Base-by-base conservation (phyloP, 176 grass and related monocot genomes). In the Otatea glauca region DNA sequence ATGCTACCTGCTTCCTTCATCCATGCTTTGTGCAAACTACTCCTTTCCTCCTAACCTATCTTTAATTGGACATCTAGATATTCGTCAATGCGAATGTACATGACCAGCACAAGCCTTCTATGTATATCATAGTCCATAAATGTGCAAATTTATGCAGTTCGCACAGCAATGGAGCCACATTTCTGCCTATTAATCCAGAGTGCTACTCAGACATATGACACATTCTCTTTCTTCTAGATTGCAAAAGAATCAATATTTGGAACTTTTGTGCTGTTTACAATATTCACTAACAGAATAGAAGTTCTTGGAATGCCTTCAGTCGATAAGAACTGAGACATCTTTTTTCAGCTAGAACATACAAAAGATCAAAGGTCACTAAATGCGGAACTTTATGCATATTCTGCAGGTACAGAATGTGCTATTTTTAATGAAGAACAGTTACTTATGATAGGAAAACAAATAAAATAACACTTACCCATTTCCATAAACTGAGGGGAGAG, bases 401-500 rank as follows among this genome's bases (percentile, higher is more conserved):
- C 20, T 68, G 1, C 43, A 37, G 21, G 6, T 10, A 75, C 8
- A 68, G 20, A 45, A 44, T 23, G 34, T 32, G 34, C 16, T 34
- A 81, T 43, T 69, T 55, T 70, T 37, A 70, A 37, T 49, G 0
- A 76, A 51, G 27, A 13, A 39, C 16, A 80, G 29, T 76, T 15
- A 50, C 16, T 66, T 56, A 82, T 49, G 25, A 72, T 35, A 41
- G 3, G 2, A 5, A 79, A 54, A 72, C 5, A 51, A 82, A 65
- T 74, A 11, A 62, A 76, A 50, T 59, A 23, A 16, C 54, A 75
- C 78, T 78, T 68, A 92, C 90, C 86, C 73, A 42, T 86, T 88
- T 81, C 90, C 78, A 86, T 82, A 85, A 73, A 86, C 65, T 45
- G 78, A 61, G 20, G 86, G 65, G 49, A 83, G 49, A 86, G 66